Base-by-base conservation (phyloP, 139 green algal genomes). In the Medakamo hakoo region DNA sequence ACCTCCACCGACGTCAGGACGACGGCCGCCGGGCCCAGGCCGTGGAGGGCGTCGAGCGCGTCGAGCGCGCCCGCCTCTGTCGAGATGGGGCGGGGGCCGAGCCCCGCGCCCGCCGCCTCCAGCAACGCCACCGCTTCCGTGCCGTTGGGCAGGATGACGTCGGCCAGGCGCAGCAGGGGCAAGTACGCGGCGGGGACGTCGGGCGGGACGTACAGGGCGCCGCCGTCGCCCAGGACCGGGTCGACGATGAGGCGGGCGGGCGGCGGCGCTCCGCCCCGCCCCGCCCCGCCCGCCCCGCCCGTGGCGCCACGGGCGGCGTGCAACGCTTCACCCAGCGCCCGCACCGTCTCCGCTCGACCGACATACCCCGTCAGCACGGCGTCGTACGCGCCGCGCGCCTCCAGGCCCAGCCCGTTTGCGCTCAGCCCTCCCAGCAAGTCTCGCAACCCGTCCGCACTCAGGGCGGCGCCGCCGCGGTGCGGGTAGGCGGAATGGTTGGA, bases 361-460 rank as follows among this genome's bases (percentile, higher is more conserved):
- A 52, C 16, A 16, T 52, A 52, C 40, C 89, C 89, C 61, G 92
- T 95, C 9, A 98, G 77, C 4, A 98, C 72, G 73, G 96, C 86
- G n/a, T 80, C 88, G 72, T 96, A 89, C 26, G 71, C 30, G 0
- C 18, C 32, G 9, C 93, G 64, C n/a, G n/a, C n/a, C n/a, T n/a
- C n/a, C n/a, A n/a, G n/a, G n/a, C n/a, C n/a, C 55, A 97, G 70
- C 0, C 67, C 69, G 62, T 97, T 98, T 16, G 64, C 71, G 58
- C 93, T 76, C 30, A 98, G 77, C 0, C 90, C 92, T 20, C 88
- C 71, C 1, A 89, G 62, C 16, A 93, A 49, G 20, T 68, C 61
- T 31, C 68, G 68, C 24, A 97, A 74, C 63, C 82, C 62, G 5
- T 85, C 66, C 1, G 86, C 89, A 48, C 78, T 75, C 73, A 92